Evolutionary conservation across 148 eudicot species (phyloP).

Genomic region (Heliamphora exappendiculata): DNA sequence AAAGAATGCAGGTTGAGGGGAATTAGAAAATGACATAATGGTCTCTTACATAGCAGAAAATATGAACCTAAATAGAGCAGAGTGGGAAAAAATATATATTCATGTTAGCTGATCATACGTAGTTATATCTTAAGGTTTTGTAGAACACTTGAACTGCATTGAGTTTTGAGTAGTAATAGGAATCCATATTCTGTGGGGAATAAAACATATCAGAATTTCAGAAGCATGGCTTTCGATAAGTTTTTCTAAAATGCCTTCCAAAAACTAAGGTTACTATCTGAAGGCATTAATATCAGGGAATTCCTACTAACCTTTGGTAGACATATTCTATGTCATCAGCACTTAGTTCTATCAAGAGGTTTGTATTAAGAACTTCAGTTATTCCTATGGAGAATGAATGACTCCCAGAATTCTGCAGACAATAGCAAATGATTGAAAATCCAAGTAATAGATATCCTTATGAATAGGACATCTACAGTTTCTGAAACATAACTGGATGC

Average conservation of each 20-base stretch:
- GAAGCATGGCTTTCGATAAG: conserved; percentile 3
- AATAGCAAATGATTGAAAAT: conserved; percentile 8
- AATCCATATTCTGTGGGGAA: background rate
- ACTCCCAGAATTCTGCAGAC: conserved; percentile 74
- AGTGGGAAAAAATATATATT: background rate
- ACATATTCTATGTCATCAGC: conserved; percentile 96
- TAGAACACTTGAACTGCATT: background rate
- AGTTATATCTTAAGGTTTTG: background rate
- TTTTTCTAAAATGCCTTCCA: no score
- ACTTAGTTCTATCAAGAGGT: conserved; percentile 69
- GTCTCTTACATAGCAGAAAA: background rate
- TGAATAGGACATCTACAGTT: background rate
- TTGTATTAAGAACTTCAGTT: conserved; percentile 76
- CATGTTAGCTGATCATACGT: background rate
- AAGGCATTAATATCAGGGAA: conserved; percentile 6
- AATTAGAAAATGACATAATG: background rate
- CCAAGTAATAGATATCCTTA: background rate
- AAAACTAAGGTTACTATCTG: background rate
- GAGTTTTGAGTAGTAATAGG: background rate
- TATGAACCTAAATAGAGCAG: background rate
- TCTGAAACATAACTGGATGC: conserved; percentile 73
- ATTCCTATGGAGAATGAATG: conserved; percentile 85
- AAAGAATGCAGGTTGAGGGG: background rate
- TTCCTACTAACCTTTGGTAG: conserved; percentile 50
- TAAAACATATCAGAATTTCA: background rate